Conservation (phyloP, 257 asterid species). For the Nicotiana undulata region DNA sequence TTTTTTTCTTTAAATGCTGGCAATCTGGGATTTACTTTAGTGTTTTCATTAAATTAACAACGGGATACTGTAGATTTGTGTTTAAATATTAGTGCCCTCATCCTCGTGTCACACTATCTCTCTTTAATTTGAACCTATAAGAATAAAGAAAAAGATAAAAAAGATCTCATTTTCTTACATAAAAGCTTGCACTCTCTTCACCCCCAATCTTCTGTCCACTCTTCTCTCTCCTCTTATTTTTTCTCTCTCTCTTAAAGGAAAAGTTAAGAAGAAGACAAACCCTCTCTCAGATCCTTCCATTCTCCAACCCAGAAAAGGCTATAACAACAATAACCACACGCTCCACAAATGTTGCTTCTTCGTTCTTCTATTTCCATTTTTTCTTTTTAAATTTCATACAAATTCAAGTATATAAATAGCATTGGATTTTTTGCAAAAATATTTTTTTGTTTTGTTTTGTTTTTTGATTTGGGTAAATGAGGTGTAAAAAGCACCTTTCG, state of each 20-base stretch:
- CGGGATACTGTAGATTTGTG: background rate
- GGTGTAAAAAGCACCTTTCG: slow-evolving; percentile 59
- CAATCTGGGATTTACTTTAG: background rate
- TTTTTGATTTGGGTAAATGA: slow-evolving; percentile 31
- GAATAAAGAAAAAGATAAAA: slow-evolving; percentile 7
- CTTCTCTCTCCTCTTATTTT: no score
- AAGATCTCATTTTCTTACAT: background rate
- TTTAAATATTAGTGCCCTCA: background rate
- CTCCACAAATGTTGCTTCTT: background rate
- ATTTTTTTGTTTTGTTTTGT: background rate
- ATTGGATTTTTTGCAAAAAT: no score
- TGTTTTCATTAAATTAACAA: background rate
- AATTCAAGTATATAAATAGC: background rate
- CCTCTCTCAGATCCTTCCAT: background rate
- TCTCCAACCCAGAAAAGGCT: background rate
- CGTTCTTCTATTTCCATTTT: background rate
- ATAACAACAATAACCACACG: background rate
- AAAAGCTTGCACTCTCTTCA: background rate
- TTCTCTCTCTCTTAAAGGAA: background rate
- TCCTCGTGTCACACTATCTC: background rate
- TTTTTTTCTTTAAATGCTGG: background rate
- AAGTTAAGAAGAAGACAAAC: background rate
- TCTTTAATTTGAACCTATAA: slow-evolving; percentile 7
- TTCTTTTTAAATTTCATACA: background rate
- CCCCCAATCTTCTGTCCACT: background rate